phyloP scores from a whole-genome alignment of 371 early-diverging fungal species.

The Mortierella polycephala region DNA sequence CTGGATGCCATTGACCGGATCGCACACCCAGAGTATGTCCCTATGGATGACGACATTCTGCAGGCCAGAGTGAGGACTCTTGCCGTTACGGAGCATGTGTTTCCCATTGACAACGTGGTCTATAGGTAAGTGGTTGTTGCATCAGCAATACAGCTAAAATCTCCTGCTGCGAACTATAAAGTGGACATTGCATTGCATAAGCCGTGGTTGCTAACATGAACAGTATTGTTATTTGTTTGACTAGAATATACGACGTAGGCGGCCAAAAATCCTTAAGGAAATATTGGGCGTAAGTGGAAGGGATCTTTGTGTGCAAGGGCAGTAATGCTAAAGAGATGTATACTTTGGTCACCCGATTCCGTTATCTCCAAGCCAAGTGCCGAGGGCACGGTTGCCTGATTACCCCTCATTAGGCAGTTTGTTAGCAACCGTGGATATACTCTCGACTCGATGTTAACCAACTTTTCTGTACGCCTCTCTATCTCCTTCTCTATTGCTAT shows the following conservation, averaged over 20 bases:
- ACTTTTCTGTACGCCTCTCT: background rate
- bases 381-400: background rate
- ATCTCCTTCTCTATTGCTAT: background rate
- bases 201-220: background rate
- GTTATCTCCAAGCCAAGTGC: too few species aligned
- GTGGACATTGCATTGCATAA: too few species aligned
- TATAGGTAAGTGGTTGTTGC: conserved; percentile 48
- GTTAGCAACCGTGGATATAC: too few species aligned
- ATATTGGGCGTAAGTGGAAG: conserved; percentile 68
- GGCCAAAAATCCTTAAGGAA: conserved; percentile 68
- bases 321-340: too few species aligned
- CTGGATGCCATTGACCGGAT: conserved; percentile 59
- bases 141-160: background rate
- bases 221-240: background rate
- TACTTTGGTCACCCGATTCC: too few species aligned
- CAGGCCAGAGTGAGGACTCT: conserved; percentile 61
- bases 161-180: background rate
- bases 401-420: background rate
- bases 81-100: conserved; percentile 61
- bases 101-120: conserved; percentile 54
- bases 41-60: conserved; percentile 62
- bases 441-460: background rate
- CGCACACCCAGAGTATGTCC: conserved; percentile 54
- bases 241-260: conserved; percentile 67
- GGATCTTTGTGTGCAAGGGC: too few species aligned